Evolutionary conservation across 1,284 basidiomycete genomes (phyloP).

Genomic region (Malassezia yamatoensis): DNA sequence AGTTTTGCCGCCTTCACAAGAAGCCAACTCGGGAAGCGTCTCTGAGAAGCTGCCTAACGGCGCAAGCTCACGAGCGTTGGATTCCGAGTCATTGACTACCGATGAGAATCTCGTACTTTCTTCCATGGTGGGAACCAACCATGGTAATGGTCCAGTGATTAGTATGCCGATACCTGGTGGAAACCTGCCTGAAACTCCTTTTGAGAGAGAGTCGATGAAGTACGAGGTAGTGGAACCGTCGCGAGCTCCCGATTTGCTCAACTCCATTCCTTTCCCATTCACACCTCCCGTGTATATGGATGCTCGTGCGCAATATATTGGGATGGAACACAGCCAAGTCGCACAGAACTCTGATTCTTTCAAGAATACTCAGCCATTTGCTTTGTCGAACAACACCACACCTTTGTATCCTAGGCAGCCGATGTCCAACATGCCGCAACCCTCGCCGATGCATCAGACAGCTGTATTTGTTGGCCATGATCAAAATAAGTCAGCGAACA

Average conservation of each 20-base stretch:
- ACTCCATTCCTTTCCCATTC: slow-evolving; percentile 36
- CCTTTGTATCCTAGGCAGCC: background rate
- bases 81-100: background rate
- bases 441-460: slow-evolving; percentile 7
- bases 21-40: background rate
- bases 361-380: background rate
- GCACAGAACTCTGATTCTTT: slow-evolving; percentile 15
- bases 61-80: background rate
- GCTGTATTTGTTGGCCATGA: slow-evolving; percentile 1
- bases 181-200: background rate
- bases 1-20: slow-evolving; percentile 22
- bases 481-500: slow-evolving; percentile 3
- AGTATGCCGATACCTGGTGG: background rate
- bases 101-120: background rate
- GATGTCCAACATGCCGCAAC: background rate
- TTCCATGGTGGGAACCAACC: background rate
- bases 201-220: slow-evolving; percentile 25
- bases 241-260: slow-evolving; percentile 31
- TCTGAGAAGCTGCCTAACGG: background rate
- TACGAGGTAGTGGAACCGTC: slow-evolving; percentile 37
- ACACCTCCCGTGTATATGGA: slow-evolving; percentile 34
- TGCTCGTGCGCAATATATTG: slow-evolving; percentile 23
- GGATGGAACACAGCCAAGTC: slow-evolving; percentile 17
- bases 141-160: background rate
- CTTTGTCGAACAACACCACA: background rate